phyloP scores from a whole-genome alignment of 768 basidiomycete genomes.

The Auricularia sp. region DNA sequence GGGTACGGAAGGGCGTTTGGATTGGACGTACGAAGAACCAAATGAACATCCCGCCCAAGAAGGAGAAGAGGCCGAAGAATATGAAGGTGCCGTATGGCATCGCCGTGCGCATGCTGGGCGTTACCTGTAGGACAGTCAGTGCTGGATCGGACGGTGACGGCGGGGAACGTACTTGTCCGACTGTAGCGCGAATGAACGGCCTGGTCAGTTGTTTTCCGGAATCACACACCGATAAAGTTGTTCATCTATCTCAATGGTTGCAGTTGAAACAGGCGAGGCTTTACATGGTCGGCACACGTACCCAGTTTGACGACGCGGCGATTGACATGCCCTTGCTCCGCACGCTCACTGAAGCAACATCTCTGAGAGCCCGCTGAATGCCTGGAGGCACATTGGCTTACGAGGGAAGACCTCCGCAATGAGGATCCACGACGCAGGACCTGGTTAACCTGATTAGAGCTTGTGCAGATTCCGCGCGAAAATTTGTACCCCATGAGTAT shows the following conservation, averaged over 20 bases:
- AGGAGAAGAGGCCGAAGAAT: slow-evolving; percentile 65
- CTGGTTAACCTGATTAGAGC: slow-evolving; percentile 10
- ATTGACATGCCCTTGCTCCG: slow-evolving; percentile 71
- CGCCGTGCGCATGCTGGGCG: slow-evolving; percentile 60
- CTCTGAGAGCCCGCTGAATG: not conserved
- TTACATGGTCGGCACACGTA: slow-evolving; percentile 17
- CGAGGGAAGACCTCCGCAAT: slow-evolving; percentile 64
- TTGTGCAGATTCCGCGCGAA: not conserved
- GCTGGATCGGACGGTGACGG: slow-evolving; percentile 10
- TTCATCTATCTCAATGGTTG: slow-evolving; percentile 44
- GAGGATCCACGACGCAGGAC: slow-evolving; percentile 68
- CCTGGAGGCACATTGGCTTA: not conserved
- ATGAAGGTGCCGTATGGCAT: slow-evolving; percentile 65
- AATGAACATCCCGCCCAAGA: slow-evolving; percentile 59
- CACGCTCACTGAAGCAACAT: slow-evolving; percentile 39
- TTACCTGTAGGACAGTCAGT: slow-evolving; percentile 47
- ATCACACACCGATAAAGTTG: slow-evolving; percentile 55
- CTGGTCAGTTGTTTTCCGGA: not conserved
- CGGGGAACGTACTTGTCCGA: slow-evolving; percentile 7
- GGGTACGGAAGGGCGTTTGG: no score
- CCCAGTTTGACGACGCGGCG: slow-evolving; percentile 69
- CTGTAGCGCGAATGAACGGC: not conserved
- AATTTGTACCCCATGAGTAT: slow-evolving; percentile 57
- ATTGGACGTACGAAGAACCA: slow-evolving; percentile 43
- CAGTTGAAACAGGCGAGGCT: not conserved